A percentile compares a stretch with the other conserved stretches of the same genome.
These are phyloP conservation scores for Zasmidium cellare DNA, from an alignment of 2,329 filamentous ascomycete species.

Conservation along the genomic window DNA sequence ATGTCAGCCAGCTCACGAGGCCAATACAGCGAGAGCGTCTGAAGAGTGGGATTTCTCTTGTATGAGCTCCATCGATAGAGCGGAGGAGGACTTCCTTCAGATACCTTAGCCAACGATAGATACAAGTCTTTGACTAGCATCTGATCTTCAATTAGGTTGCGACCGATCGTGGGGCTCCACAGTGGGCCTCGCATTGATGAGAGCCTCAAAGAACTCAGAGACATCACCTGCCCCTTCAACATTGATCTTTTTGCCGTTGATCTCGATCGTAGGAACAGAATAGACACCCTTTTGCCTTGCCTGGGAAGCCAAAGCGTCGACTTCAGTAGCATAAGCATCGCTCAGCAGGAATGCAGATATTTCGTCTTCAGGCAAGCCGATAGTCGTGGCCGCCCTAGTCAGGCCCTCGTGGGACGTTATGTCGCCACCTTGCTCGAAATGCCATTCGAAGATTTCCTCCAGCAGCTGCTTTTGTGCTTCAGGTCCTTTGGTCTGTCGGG, in stretches of 20 bases:
- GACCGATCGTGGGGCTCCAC: neutral
- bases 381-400: slow-evolving; percentile 21
- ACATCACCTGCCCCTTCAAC: slow-evolving; percentile 20
- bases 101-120: neutral
- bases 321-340: slow-evolving; percentile 9
- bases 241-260: slow-evolving; percentile 26
- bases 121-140: neutral
- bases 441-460: slow-evolving; percentile 31
- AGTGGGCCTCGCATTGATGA: slow-evolving; percentile 4
- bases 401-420: slow-evolving; percentile 30
- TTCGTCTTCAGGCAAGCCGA: slow-evolving; percentile 22
- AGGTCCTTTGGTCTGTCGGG: slow-evolving; percentile 14
- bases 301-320: slow-evolving; percentile 13
- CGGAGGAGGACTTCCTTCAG: too few relatives aligned
- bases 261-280: slow-evolving; percentile 36
- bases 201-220: slow-evolving; percentile 16
- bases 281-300: slow-evolving; percentile 13
- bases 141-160: neutral
- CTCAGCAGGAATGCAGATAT: slow-evolving; percentile 7
- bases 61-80: too few relatives aligned
- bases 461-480: slow-evolving; percentile 22
- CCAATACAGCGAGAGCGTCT: neutral
- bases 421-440: slow-evolving; percentile 36
- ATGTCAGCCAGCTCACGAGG: neutral
- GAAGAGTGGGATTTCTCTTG: too few relatives aligned